Conservation (phyloP, 176 grass and related monocot genomes). For the Zea luxurians region DNA sequence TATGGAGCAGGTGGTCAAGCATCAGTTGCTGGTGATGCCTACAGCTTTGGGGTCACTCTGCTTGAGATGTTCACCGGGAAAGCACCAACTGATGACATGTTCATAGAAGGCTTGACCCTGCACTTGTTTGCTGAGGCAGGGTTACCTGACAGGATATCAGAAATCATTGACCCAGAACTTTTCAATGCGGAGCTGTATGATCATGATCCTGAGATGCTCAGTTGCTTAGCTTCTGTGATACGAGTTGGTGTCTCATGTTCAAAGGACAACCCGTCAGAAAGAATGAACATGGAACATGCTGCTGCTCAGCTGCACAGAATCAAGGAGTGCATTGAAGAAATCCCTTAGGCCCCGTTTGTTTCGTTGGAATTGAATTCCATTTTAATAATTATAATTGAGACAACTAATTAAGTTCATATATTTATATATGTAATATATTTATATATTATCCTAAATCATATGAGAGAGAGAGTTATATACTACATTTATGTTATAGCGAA, state of each 20-base stretch:
- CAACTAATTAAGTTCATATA: too few species aligned
- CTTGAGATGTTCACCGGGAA: slow-evolving; percentile 56
- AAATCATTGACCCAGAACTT: slow-evolving; percentile 21
- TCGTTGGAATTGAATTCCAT: too few species aligned
- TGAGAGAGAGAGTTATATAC: too few species aligned
- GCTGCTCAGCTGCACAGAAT: slow-evolving; percentile 26
- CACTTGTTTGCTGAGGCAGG: neutral
- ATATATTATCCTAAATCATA: too few species aligned
- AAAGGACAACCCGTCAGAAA: slow-evolving; percentile 18
- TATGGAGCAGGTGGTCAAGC: slow-evolving; percentile 37
- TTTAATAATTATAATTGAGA: too few species aligned
- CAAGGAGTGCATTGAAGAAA: neutral
- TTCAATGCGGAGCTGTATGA: neutral
- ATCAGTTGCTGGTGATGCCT: slow-evolving; percentile 35
- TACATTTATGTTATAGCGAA: too few species aligned
- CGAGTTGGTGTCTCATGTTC: slow-evolving; percentile 31
- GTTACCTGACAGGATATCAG: slow-evolving; percentile 28
- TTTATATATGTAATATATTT: too few species aligned
- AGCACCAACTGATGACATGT: slow-evolving; percentile 36
- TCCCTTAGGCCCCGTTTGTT: too few species aligned
- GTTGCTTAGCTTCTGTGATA: slow-evolving; percentile 23
- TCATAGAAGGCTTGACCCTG: slow-evolving; percentile 24
- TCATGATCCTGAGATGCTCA: neutral
- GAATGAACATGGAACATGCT: slow-evolving; percentile 38
- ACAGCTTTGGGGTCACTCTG: slow-evolving; percentile 52